Evolutionary conservation across 805 yeast species (phyloP).

Genomic region (Kodamaea sagamina): DNA sequence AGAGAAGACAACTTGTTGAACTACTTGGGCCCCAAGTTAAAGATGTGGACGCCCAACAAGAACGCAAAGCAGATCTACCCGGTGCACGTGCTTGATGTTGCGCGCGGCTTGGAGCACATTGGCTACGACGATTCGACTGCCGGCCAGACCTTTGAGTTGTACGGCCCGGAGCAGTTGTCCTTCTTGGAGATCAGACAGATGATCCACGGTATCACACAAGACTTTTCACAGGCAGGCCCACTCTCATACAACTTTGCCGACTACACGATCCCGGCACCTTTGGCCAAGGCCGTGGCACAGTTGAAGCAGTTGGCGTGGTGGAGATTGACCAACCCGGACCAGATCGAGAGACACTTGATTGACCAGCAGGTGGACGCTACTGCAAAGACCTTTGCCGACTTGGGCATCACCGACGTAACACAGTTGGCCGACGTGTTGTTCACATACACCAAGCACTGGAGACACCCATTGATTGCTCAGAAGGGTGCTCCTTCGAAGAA

Average conservation of each 20-base stretch:
- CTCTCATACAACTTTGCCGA: constrained; percentile 45
- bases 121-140: constrained; percentile 79
- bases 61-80: constrained; percentile 67
- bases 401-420: constrained; percentile 54
- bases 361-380: constrained; percentile 62
- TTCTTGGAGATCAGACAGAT: constrained; percentile 66
- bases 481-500: constrained; percentile 44
- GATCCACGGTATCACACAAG: constrained; percentile 63
- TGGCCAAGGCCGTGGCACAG: constrained; percentile 49
- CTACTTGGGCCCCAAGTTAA: constrained; percentile 54
- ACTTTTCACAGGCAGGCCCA: constrained; percentile 48
- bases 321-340: constrained; percentile 65
- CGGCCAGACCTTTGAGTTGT: constrained; percentile 74
- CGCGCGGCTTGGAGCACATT: constrained; percentile 73
- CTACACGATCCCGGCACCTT: constrained; percentile 44
- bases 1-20: constrained; percentile 70
- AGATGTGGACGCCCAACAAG: constrained; percentile 66
- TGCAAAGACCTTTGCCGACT: constrained; percentile 67
- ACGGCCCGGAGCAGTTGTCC: constrained; percentile 67
- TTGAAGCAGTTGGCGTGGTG: constrained; percentile 45
- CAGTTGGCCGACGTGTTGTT: constrained; percentile 48
- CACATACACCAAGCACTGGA: constrained; percentile 50
- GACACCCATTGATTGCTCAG: constrained; percentile 51
- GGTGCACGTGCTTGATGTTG: constrained; percentile 76
- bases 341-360: constrained; percentile 69